These are phyloP conservation scores for Globisporangium nodosum DNA, from an alignment of 352 stramenopile species.

Conservation along the genomic window DNA sequence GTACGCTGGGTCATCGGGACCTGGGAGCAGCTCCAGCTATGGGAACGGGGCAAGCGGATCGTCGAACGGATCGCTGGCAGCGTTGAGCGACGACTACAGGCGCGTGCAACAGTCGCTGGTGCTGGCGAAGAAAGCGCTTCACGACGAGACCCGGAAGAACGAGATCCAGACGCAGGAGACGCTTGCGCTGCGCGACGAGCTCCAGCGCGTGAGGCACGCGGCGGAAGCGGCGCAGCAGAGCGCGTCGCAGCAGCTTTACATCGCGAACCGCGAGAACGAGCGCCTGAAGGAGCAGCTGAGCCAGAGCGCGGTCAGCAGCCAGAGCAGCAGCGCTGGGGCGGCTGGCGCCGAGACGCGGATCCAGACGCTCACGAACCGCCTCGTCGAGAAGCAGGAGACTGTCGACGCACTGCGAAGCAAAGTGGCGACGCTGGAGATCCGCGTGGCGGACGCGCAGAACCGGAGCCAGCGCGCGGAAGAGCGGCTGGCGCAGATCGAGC, in stretches of 20 bases:
- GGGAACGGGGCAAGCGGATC: constrained; percentile 6
- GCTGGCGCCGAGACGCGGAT: constrained; percentile 53
- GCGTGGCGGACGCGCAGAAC: constrained; percentile 48
- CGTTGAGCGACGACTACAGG: constrained; percentile 50
- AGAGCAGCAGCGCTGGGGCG: constrained; percentile 12
- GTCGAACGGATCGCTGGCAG: constrained; percentile 15
- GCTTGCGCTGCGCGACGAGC: constrained; percentile 38
- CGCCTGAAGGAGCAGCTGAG: constrained; percentile 42
- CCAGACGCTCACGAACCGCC: constrained; percentile 68
- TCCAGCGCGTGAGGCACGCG: constrained; percentile 44
- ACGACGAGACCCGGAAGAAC: constrained; percentile 62
- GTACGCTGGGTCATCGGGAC: neutral
- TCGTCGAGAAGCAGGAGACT: constrained; percentile 81
- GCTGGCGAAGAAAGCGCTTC: constrained; percentile 67
- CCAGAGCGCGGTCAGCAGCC: constrained; percentile 21
- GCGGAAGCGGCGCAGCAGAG: constrained; percentile 29
- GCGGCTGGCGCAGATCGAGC: constrained; percentile 54
- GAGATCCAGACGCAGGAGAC: constrained; percentile 70
- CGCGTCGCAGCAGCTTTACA: constrained; percentile 30
- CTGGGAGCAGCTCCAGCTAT: constrained; percentile 4
- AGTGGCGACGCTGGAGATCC: constrained; percentile 66
- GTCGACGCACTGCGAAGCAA: constrained; percentile 64
- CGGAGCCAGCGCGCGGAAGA: constrained; percentile 45
- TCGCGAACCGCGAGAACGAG: constrained; percentile 31
- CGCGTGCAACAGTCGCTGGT: constrained; percentile 58